Base-by-base conservation (phyloP, 2,329 filamentous ascomycete species). In the Diaporthe longicolla region DNA sequence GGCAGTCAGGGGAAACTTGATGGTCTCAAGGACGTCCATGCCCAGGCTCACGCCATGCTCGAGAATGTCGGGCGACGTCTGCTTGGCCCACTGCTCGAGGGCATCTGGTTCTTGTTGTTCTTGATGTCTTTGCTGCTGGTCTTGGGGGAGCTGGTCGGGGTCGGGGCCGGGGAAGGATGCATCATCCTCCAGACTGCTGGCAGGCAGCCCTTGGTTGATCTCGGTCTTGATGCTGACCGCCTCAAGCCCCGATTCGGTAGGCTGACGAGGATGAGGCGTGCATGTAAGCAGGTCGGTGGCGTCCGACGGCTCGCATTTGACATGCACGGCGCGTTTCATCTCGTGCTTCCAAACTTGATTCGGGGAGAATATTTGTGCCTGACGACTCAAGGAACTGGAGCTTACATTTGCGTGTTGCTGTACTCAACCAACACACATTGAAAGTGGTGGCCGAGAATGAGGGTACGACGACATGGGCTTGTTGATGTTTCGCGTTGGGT, bases 1-100 rank as follows among this genome's bases (percentile, higher is more conserved):
- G 24, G 55, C 55, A 24, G 32, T 4, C 5, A 59, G 35, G 37
- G 55, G 55, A 59, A 59, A 40, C 21, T 59, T 59, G 55, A 59
- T 59, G 32, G 11, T 40, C 55, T 59, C 32, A 13, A 59, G 55
- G 21, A 59, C 8, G 8, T 59, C 32, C 21, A 59, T 40, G 32
- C 55, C 55, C 32, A 37, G 55, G 0, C 24, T 24, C 1, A 59
- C 55, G 13, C 32, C 55, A 24, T 40, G 10, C 35, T 59, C 55
- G 32, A 59, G 55, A 4, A 24, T 9, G 4, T 37, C 19, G 21
- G 55, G 32, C 55, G 32, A 40, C 10, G 21, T 40, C 21, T 59
- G 21, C 13, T 40, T 40, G 32, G 55, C 55, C 55, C 11, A 40
- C 15, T 40, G 55, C 55, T 59, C 55, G 21, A 59, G 32, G 32